Conservation (phyloP, 2,329 filamentous ascomycete species). For the Cladosporium sp. region DNA sequence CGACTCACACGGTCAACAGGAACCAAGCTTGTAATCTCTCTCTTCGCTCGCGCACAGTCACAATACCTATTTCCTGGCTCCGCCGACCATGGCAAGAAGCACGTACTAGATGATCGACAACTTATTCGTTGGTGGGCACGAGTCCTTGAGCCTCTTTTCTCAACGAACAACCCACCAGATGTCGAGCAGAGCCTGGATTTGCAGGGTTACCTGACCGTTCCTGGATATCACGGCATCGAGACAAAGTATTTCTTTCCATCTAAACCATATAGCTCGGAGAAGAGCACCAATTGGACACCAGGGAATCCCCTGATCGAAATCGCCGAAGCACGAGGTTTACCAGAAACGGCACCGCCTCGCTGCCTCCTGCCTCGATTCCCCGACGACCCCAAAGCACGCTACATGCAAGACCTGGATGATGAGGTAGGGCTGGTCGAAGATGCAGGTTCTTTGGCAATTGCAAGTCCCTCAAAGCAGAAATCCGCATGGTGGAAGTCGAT, state of each 20-base stretch:
- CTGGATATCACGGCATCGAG: slow-evolving; percentile 78
- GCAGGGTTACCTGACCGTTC: slow-evolving; percentile 79
- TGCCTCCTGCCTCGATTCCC: slow-evolving; percentile 85
- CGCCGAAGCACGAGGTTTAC: slow-evolving; percentile 50
- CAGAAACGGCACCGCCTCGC: slow-evolving; percentile 64
- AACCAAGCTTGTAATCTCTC: slow-evolving; percentile 65
- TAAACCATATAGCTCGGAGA: slow-evolving; percentile 21
- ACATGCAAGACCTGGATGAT: slow-evolving; percentile 82
- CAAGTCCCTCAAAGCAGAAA: slow-evolving; percentile 43
- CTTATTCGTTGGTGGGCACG: slow-evolving; percentile 96
- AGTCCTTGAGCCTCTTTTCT: slow-evolving; percentile 72
- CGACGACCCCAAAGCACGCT: slow-evolving; percentile 91
- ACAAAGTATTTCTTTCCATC: slow-evolving; percentile 73
- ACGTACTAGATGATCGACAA: slow-evolving; percentile 85
- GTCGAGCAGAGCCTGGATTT: slow-evolving; percentile 35
- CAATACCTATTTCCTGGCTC: slow-evolving; percentile 96
- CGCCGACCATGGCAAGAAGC: slow-evolving; percentile 77
- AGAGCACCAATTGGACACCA: slow-evolving; percentile 43
- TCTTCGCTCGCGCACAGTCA: slow-evolving; percentile 87
- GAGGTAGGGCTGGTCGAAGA: slow-evolving; percentile 45
- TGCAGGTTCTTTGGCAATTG: slow-evolving; percentile 17
- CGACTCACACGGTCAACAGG: slow-evolving; percentile 53
- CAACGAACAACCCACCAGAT: slow-evolving; percentile 16
- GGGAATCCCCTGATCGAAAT: slow-evolving; percentile 73
- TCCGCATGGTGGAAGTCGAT: slow-evolving; percentile 78